These are phyloP conservation scores for Yarrowia bubula DNA, from an alignment of 805 yeast genomes.

Conservation along the genomic window DNA sequence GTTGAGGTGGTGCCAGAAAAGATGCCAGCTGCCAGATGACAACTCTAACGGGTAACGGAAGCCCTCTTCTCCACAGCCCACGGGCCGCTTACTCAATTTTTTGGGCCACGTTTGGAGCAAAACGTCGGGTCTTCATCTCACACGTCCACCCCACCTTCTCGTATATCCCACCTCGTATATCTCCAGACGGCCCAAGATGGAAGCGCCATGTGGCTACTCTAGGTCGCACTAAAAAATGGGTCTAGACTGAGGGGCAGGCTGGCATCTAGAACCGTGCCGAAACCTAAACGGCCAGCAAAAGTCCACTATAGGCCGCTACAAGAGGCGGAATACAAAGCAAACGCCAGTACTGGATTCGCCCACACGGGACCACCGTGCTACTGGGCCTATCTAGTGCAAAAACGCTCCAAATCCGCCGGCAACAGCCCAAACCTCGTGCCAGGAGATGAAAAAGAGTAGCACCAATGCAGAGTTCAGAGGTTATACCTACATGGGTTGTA, in stretches of 20 bases:
- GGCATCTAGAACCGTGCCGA: conserved; percentile 5
- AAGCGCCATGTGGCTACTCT: conserved; percentile 8
- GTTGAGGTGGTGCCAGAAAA: not conserved
- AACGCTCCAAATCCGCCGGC: no score
- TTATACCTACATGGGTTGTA: no score
- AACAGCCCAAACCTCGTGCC: no score
- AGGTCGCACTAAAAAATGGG: conserved; percentile 14
- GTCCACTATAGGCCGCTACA: not conserved
- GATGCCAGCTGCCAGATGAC: not conserved
- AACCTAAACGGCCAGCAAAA: not conserved
- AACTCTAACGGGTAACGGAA: not conserved
- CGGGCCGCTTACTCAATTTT: no score
- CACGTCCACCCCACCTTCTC: not conserved
- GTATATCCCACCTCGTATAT: conserved; percentile 5
- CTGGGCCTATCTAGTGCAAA: no score
- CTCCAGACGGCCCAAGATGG: not conserved
- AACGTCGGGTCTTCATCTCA: not conserved
- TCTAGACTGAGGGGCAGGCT: conserved; percentile 13
- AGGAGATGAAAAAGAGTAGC: no score
- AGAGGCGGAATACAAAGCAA: not conserved
- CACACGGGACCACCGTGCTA: no score
- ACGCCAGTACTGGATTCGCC: not conserved
- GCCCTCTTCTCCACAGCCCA: no score
- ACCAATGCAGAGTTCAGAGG: no score
- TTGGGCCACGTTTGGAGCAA: not conserved